Conservation (phyloP, 768 basidiomycete species). For the Trametes punicea region DNA sequence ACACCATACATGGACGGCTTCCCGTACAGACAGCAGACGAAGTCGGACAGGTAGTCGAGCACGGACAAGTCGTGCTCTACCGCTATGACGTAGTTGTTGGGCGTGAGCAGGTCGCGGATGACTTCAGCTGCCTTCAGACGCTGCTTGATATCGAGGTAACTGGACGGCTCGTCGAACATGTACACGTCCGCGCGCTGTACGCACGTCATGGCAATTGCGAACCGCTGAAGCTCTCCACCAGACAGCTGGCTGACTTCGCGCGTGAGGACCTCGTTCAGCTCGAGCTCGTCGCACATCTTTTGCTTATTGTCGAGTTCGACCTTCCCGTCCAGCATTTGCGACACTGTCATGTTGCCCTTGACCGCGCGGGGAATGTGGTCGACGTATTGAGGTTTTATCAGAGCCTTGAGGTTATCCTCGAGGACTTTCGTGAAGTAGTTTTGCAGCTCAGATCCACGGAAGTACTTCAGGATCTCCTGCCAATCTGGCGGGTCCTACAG, state of each 20-base stretch:
- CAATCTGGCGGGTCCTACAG: slow-evolving; percentile 93
- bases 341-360: slow-evolving; percentile 84
- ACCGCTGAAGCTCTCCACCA: slow-evolving; percentile 96
- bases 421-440: slow-evolving; percentile 99
- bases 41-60: slow-evolving; percentile 97
- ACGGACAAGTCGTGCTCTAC: slow-evolving; percentile 99
- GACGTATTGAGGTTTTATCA: slow-evolving; percentile 99
- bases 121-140: slow-evolving; percentile 93
- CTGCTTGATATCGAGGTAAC: slow-evolving; percentile 96
- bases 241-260: slow-evolving; percentile 85
- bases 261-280: slow-evolving; percentile 80
- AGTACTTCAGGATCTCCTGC: slow-evolving; percentile 98
- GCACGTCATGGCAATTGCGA: slow-evolving; percentile 97
- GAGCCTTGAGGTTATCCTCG: slow-evolving; percentile 96
- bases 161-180: slow-evolving; percentile 99
- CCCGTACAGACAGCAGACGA: slow-evolving; percentile 96
- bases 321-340: slow-evolving; percentile 90
- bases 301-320: slow-evolving; percentile 87
- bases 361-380: slow-evolving; percentile 97
- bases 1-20: slow-evolving; percentile 98
- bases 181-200: slow-evolving; percentile 97
- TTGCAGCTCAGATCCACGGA: slow-evolving; percentile 97
- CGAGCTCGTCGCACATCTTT: slow-evolving; percentile 79
- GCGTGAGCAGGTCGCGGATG: slow-evolving; percentile 80
- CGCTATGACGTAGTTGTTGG: slow-evolving; percentile 90